Conservation (phyloP, 2,329 filamentous ascomycete genomes). For the Epichloe amarillans region DNA sequence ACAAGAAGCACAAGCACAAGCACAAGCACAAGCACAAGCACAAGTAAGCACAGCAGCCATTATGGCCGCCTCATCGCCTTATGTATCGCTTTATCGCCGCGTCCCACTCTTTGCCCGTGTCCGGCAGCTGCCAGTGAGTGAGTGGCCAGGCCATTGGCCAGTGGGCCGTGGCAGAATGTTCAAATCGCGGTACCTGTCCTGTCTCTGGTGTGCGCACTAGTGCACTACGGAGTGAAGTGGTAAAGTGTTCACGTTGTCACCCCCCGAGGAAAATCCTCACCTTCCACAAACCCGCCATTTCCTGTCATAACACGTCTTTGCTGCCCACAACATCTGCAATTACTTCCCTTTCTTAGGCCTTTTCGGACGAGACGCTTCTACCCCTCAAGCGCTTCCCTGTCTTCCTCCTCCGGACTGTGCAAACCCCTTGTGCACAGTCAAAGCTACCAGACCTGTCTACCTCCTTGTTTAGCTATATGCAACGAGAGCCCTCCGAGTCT, state of each 20-base stretch:
- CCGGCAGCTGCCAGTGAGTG: no score
- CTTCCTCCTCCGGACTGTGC: conserved; percentile 34
- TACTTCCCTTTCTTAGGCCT: neutral
- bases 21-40: no score
- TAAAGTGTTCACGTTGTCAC: neutral
- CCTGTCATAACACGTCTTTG: neutral
- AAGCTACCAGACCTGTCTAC: conserved; percentile 15
- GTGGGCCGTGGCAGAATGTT: neutral
- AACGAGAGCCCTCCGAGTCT: conserved; percentile 40
- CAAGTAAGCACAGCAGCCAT: no score
- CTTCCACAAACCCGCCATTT: neutral
- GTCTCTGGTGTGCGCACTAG: neutral
- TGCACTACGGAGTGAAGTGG: no score
- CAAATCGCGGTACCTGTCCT: no score
- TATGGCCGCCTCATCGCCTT: neutral
- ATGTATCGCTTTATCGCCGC: neutral
- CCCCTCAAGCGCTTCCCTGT: neutral
- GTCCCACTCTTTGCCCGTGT: neutral
- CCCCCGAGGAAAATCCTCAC: neutral
- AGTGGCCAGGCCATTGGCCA: neutral
- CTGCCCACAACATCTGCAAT: neutral
- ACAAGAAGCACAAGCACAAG: no score
- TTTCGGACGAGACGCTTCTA: neutral
- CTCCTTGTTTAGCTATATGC: conserved; percentile 45
- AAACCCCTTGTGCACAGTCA: conserved; percentile 36